Percentiles rank a stretch among this genome's conserved stretches.
These are phyloP conservation scores for California macrophylla DNA, from an alignment of 441 rosid species.

Conservation along the genomic window DNA sequence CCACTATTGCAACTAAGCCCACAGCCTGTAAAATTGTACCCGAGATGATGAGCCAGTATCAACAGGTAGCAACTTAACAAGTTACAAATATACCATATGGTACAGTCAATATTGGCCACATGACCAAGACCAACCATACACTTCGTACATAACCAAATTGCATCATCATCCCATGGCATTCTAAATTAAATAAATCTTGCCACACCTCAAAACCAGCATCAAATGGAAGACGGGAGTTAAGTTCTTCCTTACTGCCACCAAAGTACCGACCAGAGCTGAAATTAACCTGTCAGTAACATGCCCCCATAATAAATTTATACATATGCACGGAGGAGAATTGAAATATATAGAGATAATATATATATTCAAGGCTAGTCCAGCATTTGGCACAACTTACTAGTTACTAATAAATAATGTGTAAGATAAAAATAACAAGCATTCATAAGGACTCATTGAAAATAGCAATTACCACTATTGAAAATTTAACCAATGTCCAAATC, in stretches of 20 bases:
- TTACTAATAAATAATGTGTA: neutral
- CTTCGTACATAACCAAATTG: conserved; percentile 15
- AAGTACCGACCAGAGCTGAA: conserved; percentile 96
- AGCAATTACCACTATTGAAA: neutral
- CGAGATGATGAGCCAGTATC: conserved; percentile 5
- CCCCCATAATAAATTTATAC: conserved; percentile 5
- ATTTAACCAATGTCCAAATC: conserved; percentile 1
- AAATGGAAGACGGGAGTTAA: conserved; percentile 60
- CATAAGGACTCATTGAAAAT: neutral
- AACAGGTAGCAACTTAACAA: conserved; percentile 1
- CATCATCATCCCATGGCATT: conserved; percentile 8
- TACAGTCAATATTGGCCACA: conserved; percentile 3
- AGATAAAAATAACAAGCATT: conserved; percentile 4
- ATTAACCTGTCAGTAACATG: conserved; percentile 51
- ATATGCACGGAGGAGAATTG: neutral
- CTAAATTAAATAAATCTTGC: conserved; percentile 3
- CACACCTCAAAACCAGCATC: conserved; percentile 95
- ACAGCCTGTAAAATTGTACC: conserved; percentile 53
- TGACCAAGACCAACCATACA: conserved; percentile 12
- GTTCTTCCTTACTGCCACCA: conserved; percentile 30
- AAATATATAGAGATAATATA: neutral
- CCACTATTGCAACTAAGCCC: conserved; percentile 80
- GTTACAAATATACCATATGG: neutral
- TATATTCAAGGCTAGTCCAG: conserved; percentile 1
- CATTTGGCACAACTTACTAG: neutral